phyloP scores from a whole-genome alignment of 202 grass and related monocot genomes.

The Setaria italica region DNA sequence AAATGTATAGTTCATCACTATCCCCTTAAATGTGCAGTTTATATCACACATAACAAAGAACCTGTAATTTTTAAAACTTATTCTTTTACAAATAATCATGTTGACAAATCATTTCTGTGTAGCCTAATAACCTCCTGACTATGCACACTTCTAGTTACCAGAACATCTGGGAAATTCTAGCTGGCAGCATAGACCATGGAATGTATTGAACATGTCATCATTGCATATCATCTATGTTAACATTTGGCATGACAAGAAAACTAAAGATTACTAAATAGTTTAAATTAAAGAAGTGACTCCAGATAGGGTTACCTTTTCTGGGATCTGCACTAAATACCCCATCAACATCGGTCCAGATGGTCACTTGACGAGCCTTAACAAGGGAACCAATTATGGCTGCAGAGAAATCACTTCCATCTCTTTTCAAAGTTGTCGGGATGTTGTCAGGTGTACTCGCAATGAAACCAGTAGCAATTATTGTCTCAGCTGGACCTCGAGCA shows the following conservation, averaged over 20 bases:
- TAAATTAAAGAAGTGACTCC: not conserved
- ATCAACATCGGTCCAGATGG: slow-evolving; percentile 98
- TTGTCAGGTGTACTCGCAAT: slow-evolving; percentile 84
- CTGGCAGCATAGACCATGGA: not conserved
- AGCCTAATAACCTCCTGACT: not conserved
- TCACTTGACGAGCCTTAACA: slow-evolving; percentile 77
- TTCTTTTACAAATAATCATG: not conserved
- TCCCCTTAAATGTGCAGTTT: not conserved
- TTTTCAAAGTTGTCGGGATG: slow-evolving; percentile 89
- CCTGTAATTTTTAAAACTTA: not conserved
- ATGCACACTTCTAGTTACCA: slow-evolving; percentile 1
- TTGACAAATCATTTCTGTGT: not conserved
- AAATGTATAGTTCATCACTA: not conserved
- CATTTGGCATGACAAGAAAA: not conserved
- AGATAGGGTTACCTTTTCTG: slow-evolving; percentile 75
- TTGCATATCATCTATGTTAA: not conserved
- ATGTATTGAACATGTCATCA: not conserved
- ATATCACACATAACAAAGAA: not conserved
- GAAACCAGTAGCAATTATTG: slow-evolving; percentile 92
- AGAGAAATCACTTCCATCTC: slow-evolving; percentile 98
- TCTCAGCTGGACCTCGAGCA: slow-evolving; percentile 60
- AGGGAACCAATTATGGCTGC: slow-evolving; percentile 94
- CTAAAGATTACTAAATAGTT: not conserved
- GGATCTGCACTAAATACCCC: slow-evolving; percentile 98
- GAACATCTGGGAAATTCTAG: not conserved